phyloP scores from a whole-genome alignment of 495 filamentous ascomycete species.

The Echria macrotheca region DNA sequence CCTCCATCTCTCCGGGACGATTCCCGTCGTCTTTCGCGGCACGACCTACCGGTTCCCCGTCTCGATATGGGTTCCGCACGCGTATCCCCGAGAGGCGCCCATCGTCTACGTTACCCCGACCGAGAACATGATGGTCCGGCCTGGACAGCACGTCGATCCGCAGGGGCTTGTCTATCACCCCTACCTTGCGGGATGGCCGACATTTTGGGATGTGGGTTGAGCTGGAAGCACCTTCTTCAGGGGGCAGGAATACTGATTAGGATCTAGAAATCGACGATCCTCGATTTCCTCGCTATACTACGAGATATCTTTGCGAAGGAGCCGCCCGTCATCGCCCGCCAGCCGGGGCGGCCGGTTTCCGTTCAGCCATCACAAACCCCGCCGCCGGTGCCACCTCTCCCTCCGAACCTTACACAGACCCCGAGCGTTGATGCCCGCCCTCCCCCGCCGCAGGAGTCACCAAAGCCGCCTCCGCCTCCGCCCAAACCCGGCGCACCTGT shows the following conservation, averaged over 20 bases:
- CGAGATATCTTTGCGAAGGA: constrained; percentile 90
- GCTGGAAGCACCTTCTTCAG: background rate
- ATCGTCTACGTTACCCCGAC: constrained; percentile 84
- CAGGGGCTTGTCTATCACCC: constrained; percentile 95
- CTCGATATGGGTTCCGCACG: constrained; percentile 90
- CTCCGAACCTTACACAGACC: constrained; percentile 25
- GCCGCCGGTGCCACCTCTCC: constrained; percentile 38
- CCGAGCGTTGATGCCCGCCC: constrained; percentile 13
- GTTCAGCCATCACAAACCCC: constrained; percentile 25
- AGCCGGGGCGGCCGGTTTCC: constrained; percentile 48
- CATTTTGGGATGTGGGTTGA: constrained; percentile 81
- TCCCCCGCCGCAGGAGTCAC: constrained; percentile 4
- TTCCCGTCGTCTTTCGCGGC: constrained; percentile 85
- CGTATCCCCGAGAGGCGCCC: constrained; percentile 80
- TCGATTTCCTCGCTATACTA: constrained; percentile 76
- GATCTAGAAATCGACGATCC: constrained; percentile 69
- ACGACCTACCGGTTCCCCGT: constrained; percentile 87
- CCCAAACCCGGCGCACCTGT: constrained; percentile 35
- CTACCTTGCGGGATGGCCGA: constrained; percentile 82
- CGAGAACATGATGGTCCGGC: constrained; percentile 80
- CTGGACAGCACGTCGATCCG: constrained; percentile 91
- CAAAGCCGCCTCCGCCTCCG: constrained; percentile 37
- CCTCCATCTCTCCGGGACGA: constrained; percentile 76
- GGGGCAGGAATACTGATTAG: constrained; percentile 15
- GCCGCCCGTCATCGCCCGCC: constrained; percentile 76